Evolutionary conservation across 2,329 filamentous ascomycete species (phyloP).

Genomic region (Colletotrichum simmondsii): DNA sequence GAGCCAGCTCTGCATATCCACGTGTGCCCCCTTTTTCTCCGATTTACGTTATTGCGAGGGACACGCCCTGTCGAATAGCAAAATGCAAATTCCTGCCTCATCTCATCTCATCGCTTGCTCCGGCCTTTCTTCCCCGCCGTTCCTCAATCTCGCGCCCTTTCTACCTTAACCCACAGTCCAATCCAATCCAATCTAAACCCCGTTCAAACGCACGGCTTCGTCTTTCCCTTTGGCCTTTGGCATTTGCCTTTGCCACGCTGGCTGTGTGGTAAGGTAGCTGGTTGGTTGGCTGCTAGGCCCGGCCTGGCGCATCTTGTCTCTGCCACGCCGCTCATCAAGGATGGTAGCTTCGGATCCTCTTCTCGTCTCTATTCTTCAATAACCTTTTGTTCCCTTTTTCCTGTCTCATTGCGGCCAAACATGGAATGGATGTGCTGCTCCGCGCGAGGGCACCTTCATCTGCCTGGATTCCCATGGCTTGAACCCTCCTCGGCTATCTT

Average conservation of each 20-base stretch:
- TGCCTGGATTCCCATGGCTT: conserved; percentile 20
- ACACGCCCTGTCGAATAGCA: not conserved
- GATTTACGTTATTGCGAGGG: conserved; percentile 23
- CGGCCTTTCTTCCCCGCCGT: not conserved
- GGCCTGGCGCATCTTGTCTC: conserved; percentile 10
- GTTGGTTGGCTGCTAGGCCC: not conserved
- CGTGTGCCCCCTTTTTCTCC: conserved; percentile 21
- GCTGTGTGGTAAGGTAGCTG: not conserved
- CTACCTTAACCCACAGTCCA: not conserved
- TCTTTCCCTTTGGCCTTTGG: not conserved
- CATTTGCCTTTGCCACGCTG: conserved; percentile 7
- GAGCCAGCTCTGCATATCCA: not conserved
- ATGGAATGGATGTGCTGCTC: conserved; percentile 21
- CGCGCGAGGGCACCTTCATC: conserved; percentile 11
- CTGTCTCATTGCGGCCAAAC: conserved; percentile 14
- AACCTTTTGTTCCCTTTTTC: conserved; percentile 9
- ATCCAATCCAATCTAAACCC: conserved; percentile 7
- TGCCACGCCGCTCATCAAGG: conserved; percentile 4
- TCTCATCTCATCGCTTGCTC: conserved; percentile 17
- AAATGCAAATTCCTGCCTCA: conserved; percentile 24
- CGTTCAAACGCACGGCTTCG: conserved; percentile 3
- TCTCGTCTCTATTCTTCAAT: not conserved
- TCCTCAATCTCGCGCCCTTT: conserved; percentile 9
- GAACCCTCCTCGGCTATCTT: conserved; percentile 1
- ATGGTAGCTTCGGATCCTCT: conserved; percentile 16